Evolutionary conservation across 2,329 filamentous ascomycete genomes (phyloP).

Genomic region (Dactylonectria macrodidyma): DNA sequence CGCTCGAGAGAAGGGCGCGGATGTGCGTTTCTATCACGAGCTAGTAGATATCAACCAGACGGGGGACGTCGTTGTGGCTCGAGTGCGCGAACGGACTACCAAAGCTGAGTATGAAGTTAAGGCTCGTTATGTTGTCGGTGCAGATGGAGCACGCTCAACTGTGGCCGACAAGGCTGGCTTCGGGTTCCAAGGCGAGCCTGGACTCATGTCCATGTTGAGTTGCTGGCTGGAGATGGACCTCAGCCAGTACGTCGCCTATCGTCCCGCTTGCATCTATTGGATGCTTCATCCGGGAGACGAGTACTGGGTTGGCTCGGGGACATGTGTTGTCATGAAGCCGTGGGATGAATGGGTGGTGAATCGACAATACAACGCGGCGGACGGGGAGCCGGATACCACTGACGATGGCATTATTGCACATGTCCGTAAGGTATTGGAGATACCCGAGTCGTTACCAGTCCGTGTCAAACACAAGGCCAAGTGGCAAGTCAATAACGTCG

Average conservation of each 20-base stretch:
- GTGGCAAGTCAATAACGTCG: slow-evolving; percentile 35
- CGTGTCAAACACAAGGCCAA: slow-evolving; percentile 34
- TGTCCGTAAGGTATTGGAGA: slow-evolving; percentile 19
- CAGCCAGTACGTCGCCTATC: slow-evolving; percentile 24
- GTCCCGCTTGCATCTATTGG: slow-evolving; percentile 35
- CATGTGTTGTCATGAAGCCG: slow-evolving; percentile 25
- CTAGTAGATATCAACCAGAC: slow-evolving; percentile 32
- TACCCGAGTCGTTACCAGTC: slow-evolving; percentile 30
- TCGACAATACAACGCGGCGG: slow-evolving; percentile 32
- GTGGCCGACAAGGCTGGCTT: slow-evolving; percentile 31
- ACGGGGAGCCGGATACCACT: slow-evolving; percentile 32
- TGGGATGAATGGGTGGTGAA: slow-evolving; percentile 37
- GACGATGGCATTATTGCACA: slow-evolving; percentile 34
- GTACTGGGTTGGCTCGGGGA: slow-evolving; percentile 35
- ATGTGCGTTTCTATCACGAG: slow-evolving; percentile 36
- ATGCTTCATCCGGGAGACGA: slow-evolving; percentile 32
- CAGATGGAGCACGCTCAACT: slow-evolving; percentile 31
- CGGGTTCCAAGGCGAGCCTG: slow-evolving; percentile 32
- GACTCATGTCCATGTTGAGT: slow-evolving; percentile 32
- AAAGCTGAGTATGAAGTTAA: slow-evolving; percentile 28
- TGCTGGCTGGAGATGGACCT: slow-evolving; percentile 35
- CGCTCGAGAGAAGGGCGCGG: slow-evolving; percentile 26
- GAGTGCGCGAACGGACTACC: slow-evolving; percentile 28
- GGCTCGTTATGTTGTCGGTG: slow-evolving; percentile 29
- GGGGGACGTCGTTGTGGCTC: slow-evolving; percentile 16